Evolutionary conservation across 495 filamentous ascomycete species (phyloP), one percentile per base, ranked within the genome.

Genomic region (Talaromyces borbonicus): DNA sequence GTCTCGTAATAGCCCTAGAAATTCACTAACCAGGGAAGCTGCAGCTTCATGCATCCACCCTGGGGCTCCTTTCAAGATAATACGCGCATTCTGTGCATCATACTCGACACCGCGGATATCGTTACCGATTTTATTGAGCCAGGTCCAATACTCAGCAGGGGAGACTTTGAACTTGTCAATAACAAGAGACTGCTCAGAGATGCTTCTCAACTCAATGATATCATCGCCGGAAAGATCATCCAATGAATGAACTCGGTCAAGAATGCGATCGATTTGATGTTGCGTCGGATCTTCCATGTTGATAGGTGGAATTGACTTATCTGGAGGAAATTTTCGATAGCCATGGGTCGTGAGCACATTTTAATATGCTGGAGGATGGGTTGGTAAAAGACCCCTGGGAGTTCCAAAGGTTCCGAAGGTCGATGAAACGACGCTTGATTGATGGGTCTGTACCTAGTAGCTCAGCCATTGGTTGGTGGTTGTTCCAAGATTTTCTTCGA

Each of bases 11-110:
- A 9, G 3, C 7, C 12, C 4, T 2, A 35, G 12, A 15, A 35
- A 7, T 35, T 6, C 18, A 14, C 12, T 5, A 15, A 14, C 8
- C 31, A 35, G 1, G 12, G 7, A n/a, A 35, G 11, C 11, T 35
- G 31, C 31, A 15, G 29, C 72, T n/a, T 35, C 31, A 35, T 35
- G 31, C 11, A 40, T 40, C 36, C 36, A 40, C 5, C 15, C 36
- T 40, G 20, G 36, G 15, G 9, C 22, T 25, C 25, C 39, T 42
- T 8, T 42, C 39, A 42, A 8, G 22, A 29, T 14, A 27, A 42
- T 9, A 19, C 39, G 8, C 29, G 23, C 36, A 20, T 40, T 38
- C 35, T 38, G 35, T 12, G 39, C 39, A 27, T 42, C 39, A 27
- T 42, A 42, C n/a, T 25, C 25, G 4, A 42, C 39, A 15, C 39